phyloP scores from a whole-genome alignment of 305 asterid genomes.

The Solanum aculeatissimum region DNA sequence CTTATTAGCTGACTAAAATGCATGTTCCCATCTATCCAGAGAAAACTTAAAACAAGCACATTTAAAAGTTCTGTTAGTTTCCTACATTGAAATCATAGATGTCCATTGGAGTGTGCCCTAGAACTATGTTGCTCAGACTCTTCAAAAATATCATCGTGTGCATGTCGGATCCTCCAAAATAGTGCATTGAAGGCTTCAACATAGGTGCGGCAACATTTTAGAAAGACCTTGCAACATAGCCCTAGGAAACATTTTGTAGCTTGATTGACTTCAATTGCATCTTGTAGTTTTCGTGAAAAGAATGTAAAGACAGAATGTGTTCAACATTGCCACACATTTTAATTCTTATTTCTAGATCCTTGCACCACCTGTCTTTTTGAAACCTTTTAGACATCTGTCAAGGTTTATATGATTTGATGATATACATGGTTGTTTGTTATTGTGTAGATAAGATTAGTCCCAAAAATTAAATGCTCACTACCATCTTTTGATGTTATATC shows the following conservation, averaged over 20 bases:
- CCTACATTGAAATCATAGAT: not conserved
- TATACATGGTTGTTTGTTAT: not conserved
- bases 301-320: not conserved
- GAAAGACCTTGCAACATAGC: not conserved
- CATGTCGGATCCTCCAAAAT: not conserved
- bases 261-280: not conserved
- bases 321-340: not conserved
- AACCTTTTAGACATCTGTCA: not conserved
- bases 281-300: not conserved
- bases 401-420: not conserved
- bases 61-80: not conserved
- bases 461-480: not conserved
- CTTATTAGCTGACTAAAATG: not conserved
- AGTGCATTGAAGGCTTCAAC: not conserved
- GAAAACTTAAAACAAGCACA: not conserved
- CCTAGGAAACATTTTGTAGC: not conserved
- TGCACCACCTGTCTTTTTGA: not conserved
- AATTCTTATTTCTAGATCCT: not conserved
- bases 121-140: not conserved
- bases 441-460: not conserved
- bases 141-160: not conserved
- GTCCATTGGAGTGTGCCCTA: not conserved
- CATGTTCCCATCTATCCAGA: not conserved
- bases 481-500: not conserved
- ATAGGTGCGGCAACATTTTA: accelerated